Conservation (phyloP, 495 filamentous ascomycete species). For the Podospora appendiculata region DNA sequence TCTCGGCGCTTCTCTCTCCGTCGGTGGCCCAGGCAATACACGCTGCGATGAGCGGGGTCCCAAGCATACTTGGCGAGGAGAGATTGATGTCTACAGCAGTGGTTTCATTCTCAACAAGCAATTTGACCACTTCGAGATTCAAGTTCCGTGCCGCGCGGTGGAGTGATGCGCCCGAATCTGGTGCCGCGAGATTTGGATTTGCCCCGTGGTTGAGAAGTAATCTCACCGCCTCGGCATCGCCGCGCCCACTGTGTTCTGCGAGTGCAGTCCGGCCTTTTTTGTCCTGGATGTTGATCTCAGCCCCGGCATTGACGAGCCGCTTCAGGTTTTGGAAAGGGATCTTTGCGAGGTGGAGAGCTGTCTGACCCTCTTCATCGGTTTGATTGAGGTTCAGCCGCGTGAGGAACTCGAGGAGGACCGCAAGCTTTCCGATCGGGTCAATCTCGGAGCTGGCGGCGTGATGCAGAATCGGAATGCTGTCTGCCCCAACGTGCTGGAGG, state of each 20-base stretch:
- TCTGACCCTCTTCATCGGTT: too few relatives aligned
- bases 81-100: too few relatives aligned
- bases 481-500: slow-evolving; percentile 1
- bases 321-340: background rate
- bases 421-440: background rate
- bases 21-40: too few relatives aligned
- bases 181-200: too few relatives aligned
- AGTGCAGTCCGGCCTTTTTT: background rate
- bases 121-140: too few relatives aligned
- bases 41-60: too few relatives aligned
- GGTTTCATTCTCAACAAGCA: too few relatives aligned
- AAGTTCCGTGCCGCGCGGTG: too few relatives aligned
- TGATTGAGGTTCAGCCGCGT: background rate
- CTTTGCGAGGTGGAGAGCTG: background rate
- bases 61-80: too few relatives aligned
- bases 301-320: slow-evolving; percentile 4
- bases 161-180: too few relatives aligned
- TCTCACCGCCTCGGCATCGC: background rate
- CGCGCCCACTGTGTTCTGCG: background rate
- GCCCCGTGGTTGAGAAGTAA: background rate
- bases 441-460: background rate
- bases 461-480: slow-evolving; percentile 2
- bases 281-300: slow-evolving; percentile 1
- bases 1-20: too few relatives aligned
- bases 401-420: background rate